Conservation (phyloP, 2,329 filamentous ascomycete genomes). For the Chrysosporium queenslandicum region DNA sequence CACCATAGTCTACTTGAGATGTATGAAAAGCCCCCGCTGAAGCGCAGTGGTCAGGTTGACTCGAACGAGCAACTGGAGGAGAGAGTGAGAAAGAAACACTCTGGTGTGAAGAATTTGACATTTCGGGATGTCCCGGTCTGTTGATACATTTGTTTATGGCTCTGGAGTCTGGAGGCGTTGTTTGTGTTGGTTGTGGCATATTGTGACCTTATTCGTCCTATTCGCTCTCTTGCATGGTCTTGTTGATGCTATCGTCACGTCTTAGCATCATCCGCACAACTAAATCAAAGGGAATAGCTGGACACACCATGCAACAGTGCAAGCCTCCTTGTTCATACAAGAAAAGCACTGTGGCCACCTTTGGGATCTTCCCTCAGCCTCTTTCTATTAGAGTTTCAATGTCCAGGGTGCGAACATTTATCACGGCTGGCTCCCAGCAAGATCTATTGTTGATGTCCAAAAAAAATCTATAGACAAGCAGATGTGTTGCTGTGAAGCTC, state of each 20-base stretch:
- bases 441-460: not conserved
- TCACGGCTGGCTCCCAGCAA: no score
- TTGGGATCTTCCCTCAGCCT: not conserved
- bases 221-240: not conserved
- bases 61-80: not conserved
- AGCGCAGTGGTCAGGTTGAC: not conserved
- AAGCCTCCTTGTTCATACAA: not conserved
- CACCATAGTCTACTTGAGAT: not conserved
- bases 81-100: not conserved
- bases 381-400: not conserved
- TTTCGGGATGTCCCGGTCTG: not conserved
- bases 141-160: not conserved
- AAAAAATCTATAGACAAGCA: not conserved
- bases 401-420: not conserved
- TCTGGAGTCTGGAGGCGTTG: not conserved
- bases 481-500: not conserved
- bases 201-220: not conserved
- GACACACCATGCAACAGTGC: not conserved
- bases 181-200: not conserved
- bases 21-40: not conserved
- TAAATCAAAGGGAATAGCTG: not conserved
- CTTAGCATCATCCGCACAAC: not conserved
- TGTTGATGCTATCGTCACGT: not conserved
- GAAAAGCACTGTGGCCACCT: not conserved
- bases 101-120: not conserved